These are phyloP conservation scores for Dicorynia guianensis DNA, from an alignment of 306 rosid genomes.

Conservation along the genomic window DNA sequence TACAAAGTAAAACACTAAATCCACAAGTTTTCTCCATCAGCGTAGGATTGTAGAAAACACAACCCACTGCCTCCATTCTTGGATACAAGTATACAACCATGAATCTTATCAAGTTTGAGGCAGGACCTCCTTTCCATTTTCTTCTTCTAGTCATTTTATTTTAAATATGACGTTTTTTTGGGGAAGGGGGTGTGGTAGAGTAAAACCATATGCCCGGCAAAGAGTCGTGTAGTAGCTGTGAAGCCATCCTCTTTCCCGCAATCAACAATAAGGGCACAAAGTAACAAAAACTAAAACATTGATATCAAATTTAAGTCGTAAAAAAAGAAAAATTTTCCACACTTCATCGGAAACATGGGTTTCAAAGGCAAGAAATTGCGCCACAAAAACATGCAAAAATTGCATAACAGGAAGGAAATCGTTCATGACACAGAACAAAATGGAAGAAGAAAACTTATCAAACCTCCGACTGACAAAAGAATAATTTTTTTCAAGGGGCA, in stretches of 20 bases:
- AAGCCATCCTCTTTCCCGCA: slow-evolving; percentile 10
- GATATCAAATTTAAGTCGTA: neutral
- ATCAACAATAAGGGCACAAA: neutral
- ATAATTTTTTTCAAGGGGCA: neutral
- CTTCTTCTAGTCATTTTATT: neutral
- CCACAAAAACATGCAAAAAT: neutral
- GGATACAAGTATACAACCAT: neutral
- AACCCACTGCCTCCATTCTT: neutral
- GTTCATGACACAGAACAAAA: neutral
- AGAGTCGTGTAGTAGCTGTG: neutral
- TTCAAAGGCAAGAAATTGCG: neutral
- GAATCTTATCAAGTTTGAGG: neutral
- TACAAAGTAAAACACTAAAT: slow-evolving; percentile 16
- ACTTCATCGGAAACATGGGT: neutral
- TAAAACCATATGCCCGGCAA: neutral
- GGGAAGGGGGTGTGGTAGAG: neutral
- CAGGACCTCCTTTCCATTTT: neutral
- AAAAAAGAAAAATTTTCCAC: neutral
- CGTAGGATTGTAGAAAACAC: neutral
- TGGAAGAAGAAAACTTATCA: neutral
- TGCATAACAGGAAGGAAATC: neutral
- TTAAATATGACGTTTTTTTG: neutral
- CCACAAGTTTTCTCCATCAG: slow-evolving; percentile 8
- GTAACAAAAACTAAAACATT: neutral
- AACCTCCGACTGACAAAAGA: neutral